Percentiles rank a stretch among this genome's conserved stretches.
Evolutionary conservation across 2,329 filamentous ascomycete species (phyloP).

Genomic region (Emergomyces orientalis): DNA sequence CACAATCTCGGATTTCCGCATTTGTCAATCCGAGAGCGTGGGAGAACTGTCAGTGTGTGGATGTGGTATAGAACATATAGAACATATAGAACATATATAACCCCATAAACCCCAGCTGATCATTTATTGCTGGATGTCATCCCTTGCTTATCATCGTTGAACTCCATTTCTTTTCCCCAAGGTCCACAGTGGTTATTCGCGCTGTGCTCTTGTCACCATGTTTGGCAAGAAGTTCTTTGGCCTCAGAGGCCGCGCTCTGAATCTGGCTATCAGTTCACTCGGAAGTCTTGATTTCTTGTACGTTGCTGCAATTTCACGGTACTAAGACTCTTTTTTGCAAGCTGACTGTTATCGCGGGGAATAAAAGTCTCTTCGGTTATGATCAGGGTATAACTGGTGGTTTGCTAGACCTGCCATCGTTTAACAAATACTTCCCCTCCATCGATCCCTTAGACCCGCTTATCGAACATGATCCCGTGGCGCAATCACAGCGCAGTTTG

Average conservation of each 20-base stretch:
- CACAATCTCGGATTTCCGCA: neutral
- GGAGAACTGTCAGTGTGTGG: neutral
- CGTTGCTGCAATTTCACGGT: neutral
- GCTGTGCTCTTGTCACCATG: neutral
- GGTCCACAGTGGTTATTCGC: neutral
- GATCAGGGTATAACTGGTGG: constrained; percentile 39
- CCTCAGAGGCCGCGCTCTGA: neutral
- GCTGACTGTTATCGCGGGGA: neutral
- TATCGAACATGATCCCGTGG: neutral
- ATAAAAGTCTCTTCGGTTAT: constrained; percentile 29
- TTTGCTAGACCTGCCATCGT: constrained; percentile 35
- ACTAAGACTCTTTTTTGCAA: neutral
- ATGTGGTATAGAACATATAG: too few species aligned
- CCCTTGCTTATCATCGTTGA: neutral
- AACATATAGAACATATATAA: constrained; percentile 1
- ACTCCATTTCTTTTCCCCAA: neutral
- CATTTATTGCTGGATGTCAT: neutral
- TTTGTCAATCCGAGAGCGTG: neutral
- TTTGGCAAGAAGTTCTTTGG: neutral
- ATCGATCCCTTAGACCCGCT: constrained; percentile 24
- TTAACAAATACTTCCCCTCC: constrained; percentile 34
- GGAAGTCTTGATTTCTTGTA: constrained; percentile 9
- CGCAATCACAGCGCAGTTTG: constrained; percentile 2
- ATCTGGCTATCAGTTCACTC: constrained; percentile 1
- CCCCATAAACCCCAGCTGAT: neutral